Evolutionary conservation across 176 grass and related monocot species (phyloP).

Genomic region (Zoysia japonica): DNA sequence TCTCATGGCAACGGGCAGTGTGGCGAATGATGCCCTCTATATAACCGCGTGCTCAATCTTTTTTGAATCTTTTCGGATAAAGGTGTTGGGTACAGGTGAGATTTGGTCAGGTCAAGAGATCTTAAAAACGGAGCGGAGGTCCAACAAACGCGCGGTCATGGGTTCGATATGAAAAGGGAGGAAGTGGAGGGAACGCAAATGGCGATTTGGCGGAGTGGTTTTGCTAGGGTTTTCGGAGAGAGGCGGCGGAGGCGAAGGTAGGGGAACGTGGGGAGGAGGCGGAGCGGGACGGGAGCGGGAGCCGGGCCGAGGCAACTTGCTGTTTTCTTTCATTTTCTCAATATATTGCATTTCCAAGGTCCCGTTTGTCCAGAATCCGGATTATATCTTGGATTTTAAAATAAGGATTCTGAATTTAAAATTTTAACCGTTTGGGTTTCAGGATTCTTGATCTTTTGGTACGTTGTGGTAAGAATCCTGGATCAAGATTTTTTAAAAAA

Average conservation of each 20-base stretch:
- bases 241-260: background rate
- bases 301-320: too few relatives aligned
- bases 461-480: too few relatives aligned
- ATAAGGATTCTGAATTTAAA: too few relatives aligned
- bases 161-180: background rate
- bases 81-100: constrained; percentile 15
- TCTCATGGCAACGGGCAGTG: constrained; percentile 55
- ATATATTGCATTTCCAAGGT: too few relatives aligned
- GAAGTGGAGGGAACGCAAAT: constrained; percentile 13
- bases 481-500: too few relatives aligned
- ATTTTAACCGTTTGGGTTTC: too few relatives aligned
- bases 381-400: too few relatives aligned
- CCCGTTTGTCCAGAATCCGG: too few relatives aligned
- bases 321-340: too few relatives aligned
- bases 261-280: background rate
- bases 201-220: constrained; percentile 19
- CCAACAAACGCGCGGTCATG: background rate
- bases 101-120: background rate
- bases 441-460: too few relatives aligned
- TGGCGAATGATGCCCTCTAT: background rate
- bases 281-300: too few relatives aligned
- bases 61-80: background rate
- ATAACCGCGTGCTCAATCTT: background rate
- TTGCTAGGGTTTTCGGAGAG: constrained; percentile 43
- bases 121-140: constrained; percentile 18